Evolutionary conservation across 2,329 filamentous ascomycete genomes (phyloP).

Genomic region (Fusarium luffae): DNA sequence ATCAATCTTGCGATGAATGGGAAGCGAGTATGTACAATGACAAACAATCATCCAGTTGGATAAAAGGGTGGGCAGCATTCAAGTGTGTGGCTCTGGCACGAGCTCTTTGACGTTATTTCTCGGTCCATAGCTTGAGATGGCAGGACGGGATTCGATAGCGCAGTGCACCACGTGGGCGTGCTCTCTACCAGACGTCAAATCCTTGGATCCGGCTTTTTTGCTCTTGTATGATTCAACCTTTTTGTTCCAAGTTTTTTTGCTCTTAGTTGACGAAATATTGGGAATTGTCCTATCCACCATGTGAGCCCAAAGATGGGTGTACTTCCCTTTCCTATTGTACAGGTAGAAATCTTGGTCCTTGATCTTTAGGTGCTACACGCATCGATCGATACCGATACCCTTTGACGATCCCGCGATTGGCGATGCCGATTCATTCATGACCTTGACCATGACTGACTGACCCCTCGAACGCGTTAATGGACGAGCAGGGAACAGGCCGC

Average conservation of each 20-base stretch:
- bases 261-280: slow-evolving; percentile 17
- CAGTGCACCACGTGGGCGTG: slow-evolving; percentile 40
- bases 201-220: slow-evolving; percentile 23
- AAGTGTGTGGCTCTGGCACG: slow-evolving; percentile 21
- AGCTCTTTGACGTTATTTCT: slow-evolving; percentile 25
- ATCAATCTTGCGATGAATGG: not conserved
- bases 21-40: slow-evolving; percentile 8
- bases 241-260: slow-evolving; percentile 29
- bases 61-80: slow-evolving; percentile 16
- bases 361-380: not conserved
- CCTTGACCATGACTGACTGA: slow-evolving; percentile 1
- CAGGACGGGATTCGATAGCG: slow-evolving; percentile 16
- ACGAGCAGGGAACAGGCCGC: slow-evolving; percentile 40
- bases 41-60: slow-evolving; percentile 44
- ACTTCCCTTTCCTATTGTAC: not conserved
- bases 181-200: slow-evolving; percentile 26
- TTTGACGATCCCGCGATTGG: slow-evolving; percentile 41
- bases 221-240: slow-evolving; percentile 20
- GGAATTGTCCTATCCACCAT: slow-evolving; percentile 22
- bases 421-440: slow-evolving; percentile 33
- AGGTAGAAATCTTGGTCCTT: slow-evolving; percentile 8
- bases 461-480: slow-evolving; percentile 28
- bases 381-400: slow-evolving; percentile 28
- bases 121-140: slow-evolving; percentile 33
- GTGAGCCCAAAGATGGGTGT: slow-evolving; percentile 13